Percentiles rank a stretch among this genome's conserved stretches.
phyloP scores from a whole-genome alignment of 2,329 filamentous ascomycete species.

The Lasiodiplodia sp. region DNA sequence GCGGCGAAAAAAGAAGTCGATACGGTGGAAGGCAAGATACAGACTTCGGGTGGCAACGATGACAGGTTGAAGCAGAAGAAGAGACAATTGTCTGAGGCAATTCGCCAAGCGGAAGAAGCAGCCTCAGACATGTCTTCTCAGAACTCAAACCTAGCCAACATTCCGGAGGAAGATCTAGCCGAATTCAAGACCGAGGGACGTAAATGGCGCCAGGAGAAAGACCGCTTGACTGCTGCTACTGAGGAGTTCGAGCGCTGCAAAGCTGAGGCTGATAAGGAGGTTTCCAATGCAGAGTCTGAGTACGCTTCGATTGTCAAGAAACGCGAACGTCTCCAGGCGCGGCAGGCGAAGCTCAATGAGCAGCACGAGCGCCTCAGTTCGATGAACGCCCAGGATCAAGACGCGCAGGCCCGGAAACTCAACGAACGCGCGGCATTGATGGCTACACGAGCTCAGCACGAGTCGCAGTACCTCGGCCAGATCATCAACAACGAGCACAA shows the following conservation, averaged over 20 bases:
- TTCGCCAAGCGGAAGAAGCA: constrained; percentile 73
- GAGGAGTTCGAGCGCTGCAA: constrained; percentile 69
- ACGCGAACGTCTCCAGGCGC: constrained; percentile 74
- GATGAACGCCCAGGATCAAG: constrained; percentile 70
- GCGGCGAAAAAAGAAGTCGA: constrained; percentile 77
- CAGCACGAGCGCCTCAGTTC: constrained; percentile 75
- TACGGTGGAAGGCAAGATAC: constrained; percentile 69
- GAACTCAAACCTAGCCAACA: constrained; percentile 69
- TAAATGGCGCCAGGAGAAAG: constrained; percentile 63
- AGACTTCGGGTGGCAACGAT: constrained; percentile 73
- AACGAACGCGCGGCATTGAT: constrained; percentile 49
- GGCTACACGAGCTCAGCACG: constrained; percentile 44
- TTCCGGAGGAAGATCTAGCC: constrained; percentile 68
- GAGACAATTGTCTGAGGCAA: constrained; percentile 76
- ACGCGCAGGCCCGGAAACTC: constrained; percentile 63
- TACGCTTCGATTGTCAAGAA: constrained; percentile 70
- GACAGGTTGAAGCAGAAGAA: constrained; percentile 79
- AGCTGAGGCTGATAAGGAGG: constrained; percentile 66
- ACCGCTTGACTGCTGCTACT: constrained; percentile 58
- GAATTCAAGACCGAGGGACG: constrained; percentile 66
- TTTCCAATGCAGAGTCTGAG: constrained; percentile 70
- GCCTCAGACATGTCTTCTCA: constrained; percentile 63
- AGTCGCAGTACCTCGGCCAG: constrained; percentile 48
- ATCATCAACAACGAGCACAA: constrained; percentile 49
- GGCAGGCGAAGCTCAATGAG: constrained; percentile 75